phyloP scores from a whole-genome alignment of 1,284 basidiomycete species.

The Leccinum griseonigrum region DNA sequence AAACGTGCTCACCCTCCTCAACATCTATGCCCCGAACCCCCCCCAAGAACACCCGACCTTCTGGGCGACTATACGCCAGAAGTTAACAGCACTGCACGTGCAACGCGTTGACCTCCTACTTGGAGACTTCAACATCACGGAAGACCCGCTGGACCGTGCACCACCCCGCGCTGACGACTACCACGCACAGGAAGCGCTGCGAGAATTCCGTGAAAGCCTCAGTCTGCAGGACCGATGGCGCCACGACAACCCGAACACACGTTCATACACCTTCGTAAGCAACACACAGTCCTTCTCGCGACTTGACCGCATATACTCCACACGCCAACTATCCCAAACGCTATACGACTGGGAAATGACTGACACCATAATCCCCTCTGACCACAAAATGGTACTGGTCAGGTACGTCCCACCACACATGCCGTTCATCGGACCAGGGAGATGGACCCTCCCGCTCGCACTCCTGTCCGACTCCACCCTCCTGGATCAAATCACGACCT shows the following conservation, averaged over 20 bases:
- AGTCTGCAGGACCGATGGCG: neutral
- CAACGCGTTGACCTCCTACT: neutral
- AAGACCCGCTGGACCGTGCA: neutral
- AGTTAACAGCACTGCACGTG: neutral
- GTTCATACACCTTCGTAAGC: neutral
- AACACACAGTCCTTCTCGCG: neutral
- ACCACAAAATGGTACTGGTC: neutral
- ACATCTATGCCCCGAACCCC: neutral
- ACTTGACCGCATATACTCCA: neutral
- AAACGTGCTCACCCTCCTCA: neutral
- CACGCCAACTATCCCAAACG: neutral
- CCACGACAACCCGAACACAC: neutral
- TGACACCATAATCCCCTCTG: neutral
- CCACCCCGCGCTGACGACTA: neutral
- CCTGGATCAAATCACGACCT: neutral
- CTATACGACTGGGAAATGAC: neutral
- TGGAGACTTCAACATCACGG: neutral
- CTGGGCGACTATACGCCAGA: neutral
- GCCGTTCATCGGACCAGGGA: neutral
- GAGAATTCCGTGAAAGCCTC: neutral
- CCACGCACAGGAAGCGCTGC: neutral
- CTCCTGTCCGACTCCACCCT: neutral
- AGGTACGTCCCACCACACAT: neutral
- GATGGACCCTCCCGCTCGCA: neutral
- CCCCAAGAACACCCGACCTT: neutral